These are phyloP conservation scores for Tricholoma terreum DNA, from an alignment of 768 basidiomycete species.

Conservation along the genomic window DNA sequence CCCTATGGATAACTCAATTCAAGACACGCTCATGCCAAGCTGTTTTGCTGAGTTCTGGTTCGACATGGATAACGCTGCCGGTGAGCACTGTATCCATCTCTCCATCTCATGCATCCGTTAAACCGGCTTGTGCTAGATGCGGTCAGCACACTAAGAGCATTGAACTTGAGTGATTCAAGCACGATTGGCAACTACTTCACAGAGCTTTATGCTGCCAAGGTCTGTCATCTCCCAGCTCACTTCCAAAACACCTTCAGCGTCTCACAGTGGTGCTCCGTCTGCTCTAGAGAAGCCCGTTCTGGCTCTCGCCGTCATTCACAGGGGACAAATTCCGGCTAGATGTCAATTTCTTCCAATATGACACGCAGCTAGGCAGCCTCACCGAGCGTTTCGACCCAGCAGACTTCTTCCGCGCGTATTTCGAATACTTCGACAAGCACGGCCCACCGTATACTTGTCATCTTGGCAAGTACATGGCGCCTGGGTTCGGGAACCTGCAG, in stretches of 20 bases:
- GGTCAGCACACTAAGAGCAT: too few relatives aligned
- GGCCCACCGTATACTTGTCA: conserved; percentile 2
- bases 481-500: background rate
- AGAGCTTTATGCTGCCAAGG: too few relatives aligned
- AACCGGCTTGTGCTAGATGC: too few relatives aligned
- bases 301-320: conserved; percentile 4
- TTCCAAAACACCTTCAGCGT: background rate
- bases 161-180: too few relatives aligned
- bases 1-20: too few relatives aligned
- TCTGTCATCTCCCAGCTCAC: too few relatives aligned
- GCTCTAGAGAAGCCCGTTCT: background rate
- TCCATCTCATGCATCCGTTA: too few relatives aligned
- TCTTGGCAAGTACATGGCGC: conserved; percentile 4
- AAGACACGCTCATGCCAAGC: too few relatives aligned
- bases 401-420: conserved; percentile 2
- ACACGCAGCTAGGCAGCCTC: conserved; percentile 1
- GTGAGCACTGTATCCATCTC: too few relatives aligned
- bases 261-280: background rate
- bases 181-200: too few relatives aligned
- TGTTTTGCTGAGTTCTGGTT: too few relatives aligned
- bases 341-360: conserved; percentile 3
- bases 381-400: conserved; percentile 1
- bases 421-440: background rate
- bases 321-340: conserved; percentile 1
- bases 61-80: too few relatives aligned